Evolutionary conservation across 2,329 filamentous ascomycete species (phyloP).

Genomic region (Aspergillus ochraceus): DNA sequence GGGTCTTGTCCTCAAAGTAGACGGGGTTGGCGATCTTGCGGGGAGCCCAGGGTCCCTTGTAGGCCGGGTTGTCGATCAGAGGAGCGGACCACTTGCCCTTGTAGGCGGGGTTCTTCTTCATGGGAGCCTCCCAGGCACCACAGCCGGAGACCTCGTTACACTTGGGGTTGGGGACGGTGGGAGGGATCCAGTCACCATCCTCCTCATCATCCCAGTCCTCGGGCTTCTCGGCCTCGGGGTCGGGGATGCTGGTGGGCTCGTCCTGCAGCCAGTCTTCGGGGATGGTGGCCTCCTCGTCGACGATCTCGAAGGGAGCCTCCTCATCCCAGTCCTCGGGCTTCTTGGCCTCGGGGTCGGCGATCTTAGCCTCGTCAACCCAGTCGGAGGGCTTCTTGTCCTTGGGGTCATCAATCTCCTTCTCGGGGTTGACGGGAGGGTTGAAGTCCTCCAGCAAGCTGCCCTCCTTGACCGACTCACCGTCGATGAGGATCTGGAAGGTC

Average conservation of each 20-base stretch:
- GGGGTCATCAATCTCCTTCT: slow-evolving; percentile 89
- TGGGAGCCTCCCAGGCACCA: slow-evolving; percentile 86
- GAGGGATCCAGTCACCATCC: slow-evolving; percentile 94
- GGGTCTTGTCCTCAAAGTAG: slow-evolving; percentile 96
- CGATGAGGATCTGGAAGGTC: slow-evolving; percentile 88
- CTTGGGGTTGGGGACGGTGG: slow-evolving; percentile 92
- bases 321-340: slow-evolving; percentile 99
- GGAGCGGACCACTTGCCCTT: slow-evolving; percentile 98
- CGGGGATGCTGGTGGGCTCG: slow-evolving; percentile 77
- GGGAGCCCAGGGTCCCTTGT: slow-evolving; percentile 95
- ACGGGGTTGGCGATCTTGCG: slow-evolving; percentile 95
- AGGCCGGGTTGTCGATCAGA: slow-evolving; percentile 92
- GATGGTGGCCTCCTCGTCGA: slow-evolving; percentile 86
- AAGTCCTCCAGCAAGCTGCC: slow-evolving; percentile 95
- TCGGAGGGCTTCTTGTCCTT: slow-evolving; percentile 91
- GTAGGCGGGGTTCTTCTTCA: slow-evolving; percentile 93
- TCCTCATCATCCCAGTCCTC: slow-evolving; percentile 99
- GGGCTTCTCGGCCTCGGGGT: slow-evolving; percentile 95
- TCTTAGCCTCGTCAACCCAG: slow-evolving; percentile 94
- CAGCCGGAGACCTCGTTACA: slow-evolving; percentile 91
- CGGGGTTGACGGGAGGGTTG: slow-evolving; percentile 86
- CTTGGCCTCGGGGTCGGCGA: slow-evolving; percentile 84
- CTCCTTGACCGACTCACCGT: slow-evolving; percentile 83
- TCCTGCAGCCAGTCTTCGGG: slow-evolving; percentile 96
- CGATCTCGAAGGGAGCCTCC: slow-evolving; percentile 93